Evolutionary conservation across 1,284 basidiomycete species (phyloP).

Genomic region (Ustilago cynodontis): DNA sequence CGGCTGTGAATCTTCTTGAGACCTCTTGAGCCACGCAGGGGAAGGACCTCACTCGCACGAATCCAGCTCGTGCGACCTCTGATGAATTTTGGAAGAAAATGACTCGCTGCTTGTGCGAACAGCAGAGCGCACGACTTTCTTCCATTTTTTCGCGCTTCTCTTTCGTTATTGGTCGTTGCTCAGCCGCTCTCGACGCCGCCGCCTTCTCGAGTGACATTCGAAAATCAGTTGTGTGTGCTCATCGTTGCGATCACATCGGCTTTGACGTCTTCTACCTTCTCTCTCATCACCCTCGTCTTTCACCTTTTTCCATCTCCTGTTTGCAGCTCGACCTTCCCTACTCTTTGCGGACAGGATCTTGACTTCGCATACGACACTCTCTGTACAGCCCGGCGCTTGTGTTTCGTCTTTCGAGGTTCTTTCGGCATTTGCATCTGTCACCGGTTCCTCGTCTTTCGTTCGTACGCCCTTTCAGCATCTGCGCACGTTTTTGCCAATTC

Average conservation of each 20-base stretch:
- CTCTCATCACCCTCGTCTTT: constrained; percentile 1
- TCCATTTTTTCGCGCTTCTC: constrained; percentile 19
- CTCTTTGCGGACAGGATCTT: neutral
- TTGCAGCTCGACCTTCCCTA: neutral
- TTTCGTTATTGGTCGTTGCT: constrained; percentile 6
- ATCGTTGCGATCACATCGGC: neutral
- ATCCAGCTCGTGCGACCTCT: constrained; percentile 1
- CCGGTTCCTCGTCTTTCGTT: constrained; percentile 6
- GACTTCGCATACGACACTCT: neutral
- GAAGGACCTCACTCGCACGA: neutral
- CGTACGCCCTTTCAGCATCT: constrained; percentile 9
- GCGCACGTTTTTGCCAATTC: neutral
- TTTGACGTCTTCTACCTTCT: neutral
- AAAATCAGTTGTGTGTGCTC: neutral
- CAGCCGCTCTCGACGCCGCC: neutral
- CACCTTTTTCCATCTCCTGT: neutral
- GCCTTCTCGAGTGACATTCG: constrained; percentile 3
- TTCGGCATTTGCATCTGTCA: constrained; percentile 14
- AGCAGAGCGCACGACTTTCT: constrained; percentile 20
- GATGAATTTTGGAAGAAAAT: constrained; percentile 21
- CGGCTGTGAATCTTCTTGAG: too few relatives aligned
- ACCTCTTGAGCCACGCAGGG: neutral
- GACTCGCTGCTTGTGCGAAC: constrained; percentile 28
- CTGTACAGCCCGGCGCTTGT: constrained; percentile 9
- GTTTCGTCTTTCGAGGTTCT: constrained; percentile 7